Evolutionary conservation across 352 stramenopile genomes (phyloP), one percentile per base, ranked within the genome.

Genomic region (Pythium guiyangense): DNA sequence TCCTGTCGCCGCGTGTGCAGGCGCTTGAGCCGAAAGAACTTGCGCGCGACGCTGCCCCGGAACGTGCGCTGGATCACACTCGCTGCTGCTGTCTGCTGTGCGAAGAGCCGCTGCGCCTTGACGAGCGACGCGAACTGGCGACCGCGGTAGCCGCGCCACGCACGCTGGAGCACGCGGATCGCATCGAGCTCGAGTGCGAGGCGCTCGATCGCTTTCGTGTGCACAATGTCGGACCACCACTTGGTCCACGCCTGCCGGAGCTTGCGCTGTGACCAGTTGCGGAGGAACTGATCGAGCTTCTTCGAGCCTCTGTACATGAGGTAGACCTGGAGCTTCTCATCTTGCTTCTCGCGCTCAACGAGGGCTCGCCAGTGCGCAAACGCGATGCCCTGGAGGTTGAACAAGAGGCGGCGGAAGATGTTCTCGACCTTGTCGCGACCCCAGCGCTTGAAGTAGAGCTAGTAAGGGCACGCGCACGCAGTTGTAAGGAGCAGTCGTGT

Each of bases 381-480:
- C 5, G 81, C 84, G 2, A 88, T 57, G 29, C 71, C 74, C 37
- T 92, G 71, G 14, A 88, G 60, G 46, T 87, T 86, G 52, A 74
- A 89, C 5, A 92, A 55, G 37, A 94, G 60, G 1, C 77, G 67
- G 1, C 79, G 77, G 60, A 90, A 90, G 18, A 92, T 88, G 52
- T 68, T 74, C 48, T 92, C 79, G 15, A 91, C 74, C 55, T 92
- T 94, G 37, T 89, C 78, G 25, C 73, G 66, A 0, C 84, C 84
- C 84, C 84, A 94, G 3, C 81, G 79, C 64, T 91, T 88, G 43
- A 92, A 88, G 67, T 86, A 90, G 8, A 88, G 70, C 62, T 84
- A 27, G 49, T 26, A 17, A 17, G 47, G 58, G 43, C 1, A 39
- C 49, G 49, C 26, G n/a, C n/a, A n/a, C n/a, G n/a, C 14, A 15